Evolutionary conservation across 306 rosid species (phyloP), one percentile per base, ranked within the genome.

Genomic region (Neltuma alba): DNA sequence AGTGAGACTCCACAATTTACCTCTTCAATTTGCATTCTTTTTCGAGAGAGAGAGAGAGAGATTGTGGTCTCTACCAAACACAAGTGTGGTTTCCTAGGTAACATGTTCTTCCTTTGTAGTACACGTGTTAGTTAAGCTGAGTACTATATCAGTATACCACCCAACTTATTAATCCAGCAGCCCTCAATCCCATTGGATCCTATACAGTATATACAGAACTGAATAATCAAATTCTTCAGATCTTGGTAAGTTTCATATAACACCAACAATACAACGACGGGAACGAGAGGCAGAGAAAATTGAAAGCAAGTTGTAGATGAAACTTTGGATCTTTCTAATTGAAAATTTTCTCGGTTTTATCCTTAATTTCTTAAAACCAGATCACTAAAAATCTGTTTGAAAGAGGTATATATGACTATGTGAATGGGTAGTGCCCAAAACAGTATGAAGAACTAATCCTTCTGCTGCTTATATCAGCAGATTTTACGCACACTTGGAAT

Each of bases 91-190:
- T 57, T 83, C 85, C 92, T 92, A 88, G 77, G 87, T 36, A 90
- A 85, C 74, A 88, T 76, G 78, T 88, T 90, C 82, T 89, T 88
- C 94, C 94, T 85, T 88, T 92, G 86, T 25, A 88, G 13, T 38
- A 85, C 89, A 2, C 89, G 89, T 4, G 92, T 88, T 37, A 88
- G 78, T 75, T 90, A 87, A 2, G 92, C 92, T 0, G 94, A 90
- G 30, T 90, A 85, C 90, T 89, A 86, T 41, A 90, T 83, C 62
- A 88, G 37, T 57, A 25, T 10, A 55, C 23, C 62, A n/a, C 9
- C 87, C 90, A 86, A 62, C 91, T 86, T 2, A 80, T 12, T 42
- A 89, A 90, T n/a, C 89, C 89, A 10, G 89, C 91, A 28, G 58
- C 69, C 0, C 89, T 82, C 65, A 89, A 0, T 23, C 91, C 93